phyloP scores from a whole-genome alignment of 2,329 filamentous ascomycete genomes.

The Fusarium mangiferae region DNA sequence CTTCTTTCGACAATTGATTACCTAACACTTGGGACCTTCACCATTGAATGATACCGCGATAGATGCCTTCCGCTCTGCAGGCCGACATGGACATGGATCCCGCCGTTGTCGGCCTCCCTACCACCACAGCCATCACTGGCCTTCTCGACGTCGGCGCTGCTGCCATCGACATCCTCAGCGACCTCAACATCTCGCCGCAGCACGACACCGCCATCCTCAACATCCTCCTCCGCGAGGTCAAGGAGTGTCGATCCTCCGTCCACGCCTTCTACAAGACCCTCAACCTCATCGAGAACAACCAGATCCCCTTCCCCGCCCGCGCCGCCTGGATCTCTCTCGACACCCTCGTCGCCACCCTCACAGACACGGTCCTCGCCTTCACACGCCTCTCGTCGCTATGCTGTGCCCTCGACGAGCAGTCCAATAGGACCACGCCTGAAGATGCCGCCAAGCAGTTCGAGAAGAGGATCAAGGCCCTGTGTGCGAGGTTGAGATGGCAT shows the following conservation, averaged over 20 bases:
- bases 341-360: conserved; percentile 49
- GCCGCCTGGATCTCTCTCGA: conserved; percentile 50
- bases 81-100: conserved; percentile 39
- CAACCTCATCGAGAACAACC: conserved; percentile 46
- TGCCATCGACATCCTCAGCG: conserved; percentile 49
- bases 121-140: conserved; percentile 52
- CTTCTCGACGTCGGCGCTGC: conserved; percentile 50
- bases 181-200: conserved; percentile 48
- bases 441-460: conserved; percentile 35
- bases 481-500: conserved; percentile 50
- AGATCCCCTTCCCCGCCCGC: conserved; percentile 50
- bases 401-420: conserved; percentile 38
- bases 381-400: conserved; percentile 48
- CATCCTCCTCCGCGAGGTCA: conserved; percentile 49
- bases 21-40: neutral
- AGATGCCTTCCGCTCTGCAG: conserved; percentile 39
- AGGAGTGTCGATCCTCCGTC: conserved; percentile 52
- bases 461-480: conserved; percentile 45
- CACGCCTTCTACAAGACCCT: conserved; percentile 52
- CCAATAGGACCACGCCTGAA: conserved; percentile 30
- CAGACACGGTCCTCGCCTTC: conserved; percentile 51
- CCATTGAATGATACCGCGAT: conserved; percentile 23
- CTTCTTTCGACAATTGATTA: neutral
- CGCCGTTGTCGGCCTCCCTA: conserved; percentile 44
- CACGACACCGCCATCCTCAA: conserved; percentile 43